A percentile compares a stretch with the other conserved stretches of the same genome.
Conservation (phyloP, 768 basidiomycete genomes). For the Gloeopeniophorella convolvens region DNA sequence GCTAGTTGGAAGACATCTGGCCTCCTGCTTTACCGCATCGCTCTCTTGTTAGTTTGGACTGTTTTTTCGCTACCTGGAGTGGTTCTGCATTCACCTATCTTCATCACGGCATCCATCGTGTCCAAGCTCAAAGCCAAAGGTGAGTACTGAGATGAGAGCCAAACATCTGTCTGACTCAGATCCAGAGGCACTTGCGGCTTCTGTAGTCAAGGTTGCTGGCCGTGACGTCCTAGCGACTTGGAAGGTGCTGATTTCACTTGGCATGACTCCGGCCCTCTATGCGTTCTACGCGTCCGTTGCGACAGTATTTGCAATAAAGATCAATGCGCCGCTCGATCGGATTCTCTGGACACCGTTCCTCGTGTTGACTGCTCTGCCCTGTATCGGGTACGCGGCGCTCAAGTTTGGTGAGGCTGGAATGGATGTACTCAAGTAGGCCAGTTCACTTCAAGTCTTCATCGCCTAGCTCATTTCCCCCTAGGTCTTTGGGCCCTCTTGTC, state of each 20-base stretch:
- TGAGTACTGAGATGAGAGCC: constrained; percentile 24
- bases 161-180: not conserved
- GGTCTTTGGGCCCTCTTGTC: constrained; percentile 86
- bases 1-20: constrained; percentile 82
- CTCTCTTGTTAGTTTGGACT: constrained; percentile 74
- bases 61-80: constrained; percentile 83
- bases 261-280: constrained; percentile 80
- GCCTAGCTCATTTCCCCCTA: constrained; percentile 27
- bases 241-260: constrained; percentile 93
- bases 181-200: constrained; percentile 90
- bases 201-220: constrained; percentile 88
- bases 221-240: constrained; percentile 93
- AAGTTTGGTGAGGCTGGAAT: constrained; percentile 97
- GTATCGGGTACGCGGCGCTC: constrained; percentile 86
- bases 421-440: constrained; percentile 86
- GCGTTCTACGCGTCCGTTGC: constrained; percentile 75
- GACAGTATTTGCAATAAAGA: constrained; percentile 65
- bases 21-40: constrained; percentile 73
- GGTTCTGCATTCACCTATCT: constrained; percentile 86
- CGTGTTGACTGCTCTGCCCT: constrained; percentile 65
- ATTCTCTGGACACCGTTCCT: constrained; percentile 69
- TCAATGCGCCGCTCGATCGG: constrained; percentile 54
- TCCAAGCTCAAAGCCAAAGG: constrained; percentile 87
- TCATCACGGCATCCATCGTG: constrained; percentile 80
- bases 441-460: not conserved